These are phyloP conservation scores for Saturnispora bothae DNA, from an alignment of 805 yeast species.

Conservation along the genomic window DNA sequence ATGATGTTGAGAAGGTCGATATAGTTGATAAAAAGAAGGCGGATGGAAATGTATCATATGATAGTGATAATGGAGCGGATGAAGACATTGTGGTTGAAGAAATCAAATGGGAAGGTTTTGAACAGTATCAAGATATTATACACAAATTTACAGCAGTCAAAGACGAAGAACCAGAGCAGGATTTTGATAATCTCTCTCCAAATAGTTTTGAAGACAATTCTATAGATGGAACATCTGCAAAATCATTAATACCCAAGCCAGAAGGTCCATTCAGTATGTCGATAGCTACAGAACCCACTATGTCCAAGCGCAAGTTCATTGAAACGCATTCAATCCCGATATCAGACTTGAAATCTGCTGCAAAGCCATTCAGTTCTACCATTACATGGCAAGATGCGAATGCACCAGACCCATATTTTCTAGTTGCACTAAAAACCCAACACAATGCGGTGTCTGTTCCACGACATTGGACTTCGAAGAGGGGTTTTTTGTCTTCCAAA, in stretches of 20 bases:
- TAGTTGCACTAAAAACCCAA: conserved; percentile 51
- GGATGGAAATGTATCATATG: too few species aligned
- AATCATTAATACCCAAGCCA: not conserved
- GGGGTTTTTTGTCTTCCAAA: conserved; percentile 60
- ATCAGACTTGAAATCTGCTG: conserved; percentile 51
- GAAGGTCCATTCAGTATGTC: not conserved
- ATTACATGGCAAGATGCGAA: conserved; percentile 86
- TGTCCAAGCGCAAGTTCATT: conserved; percentile 43
- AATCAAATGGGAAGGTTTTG: conserved; percentile 10
- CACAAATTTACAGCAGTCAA: conserved; percentile 16
- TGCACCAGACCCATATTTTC: conserved; percentile 64
- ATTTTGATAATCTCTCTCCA: not conserved
- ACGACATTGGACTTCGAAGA: conserved; percentile 68
- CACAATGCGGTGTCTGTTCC: conserved; percentile 73
- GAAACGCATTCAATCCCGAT: conserved; percentile 50
- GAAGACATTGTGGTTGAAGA: conserved; percentile 3
- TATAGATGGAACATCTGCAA: not conserved
- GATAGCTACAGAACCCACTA: not conserved
- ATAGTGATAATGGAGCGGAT: too few species aligned
- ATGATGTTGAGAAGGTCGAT: too few species aligned
- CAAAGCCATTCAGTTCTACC: conserved; percentile 46
- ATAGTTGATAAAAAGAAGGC: too few species aligned
- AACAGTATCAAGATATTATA: conserved; percentile 15
- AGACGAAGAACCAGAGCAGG: conserved; percentile 15
- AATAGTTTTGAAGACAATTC: not conserved